phyloP scores from a whole-genome alignment of 805 yeast genomes.

The Candida anglica region DNA sequence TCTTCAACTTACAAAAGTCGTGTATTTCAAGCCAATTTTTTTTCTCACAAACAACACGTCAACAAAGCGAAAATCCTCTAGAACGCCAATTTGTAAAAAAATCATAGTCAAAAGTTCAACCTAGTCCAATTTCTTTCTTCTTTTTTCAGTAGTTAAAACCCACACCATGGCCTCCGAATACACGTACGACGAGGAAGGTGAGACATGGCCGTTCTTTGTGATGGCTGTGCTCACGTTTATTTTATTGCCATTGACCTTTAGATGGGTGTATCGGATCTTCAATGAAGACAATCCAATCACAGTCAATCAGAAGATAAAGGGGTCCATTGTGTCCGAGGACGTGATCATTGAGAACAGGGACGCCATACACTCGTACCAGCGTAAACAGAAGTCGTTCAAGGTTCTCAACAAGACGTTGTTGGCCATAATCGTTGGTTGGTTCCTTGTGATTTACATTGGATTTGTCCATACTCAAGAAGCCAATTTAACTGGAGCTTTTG shows the following conservation, averaged over 20 bases:
- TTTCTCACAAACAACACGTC: too few species aligned
- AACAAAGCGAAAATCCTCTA: too few species aligned
- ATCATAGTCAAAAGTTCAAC: too few species aligned
- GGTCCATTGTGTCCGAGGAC: constrained; percentile 30
- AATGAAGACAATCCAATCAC: constrained; percentile 13
- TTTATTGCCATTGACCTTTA: constrained; percentile 60
- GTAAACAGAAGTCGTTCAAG: constrained; percentile 23
- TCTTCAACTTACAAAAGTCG: too few species aligned
- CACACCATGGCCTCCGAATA: constrained; percentile 46
- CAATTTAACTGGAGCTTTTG: constrained; percentile 56
- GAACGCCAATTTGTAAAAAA: too few species aligned
- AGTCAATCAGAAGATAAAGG: constrained; percentile 21
- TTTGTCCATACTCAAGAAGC: constrained; percentile 39
- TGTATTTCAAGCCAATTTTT: too few species aligned
- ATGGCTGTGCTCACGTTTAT: constrained; percentile 66
- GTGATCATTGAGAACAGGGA: constrained; percentile 21
- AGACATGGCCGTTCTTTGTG: constrained; percentile 90
- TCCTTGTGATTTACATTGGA: constrained; percentile 39
- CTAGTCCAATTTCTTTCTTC: too few species aligned
- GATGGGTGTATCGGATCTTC: constrained; percentile 19
- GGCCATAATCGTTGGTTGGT: constrained; percentile 56
- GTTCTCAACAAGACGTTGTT: constrained; percentile 36
- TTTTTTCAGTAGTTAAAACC: not conserved
- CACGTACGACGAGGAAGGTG: constrained; percentile 83
- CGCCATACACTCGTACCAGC: constrained; percentile 20